A percentile compares a stretch with the other conserved stretches of the same genome.
Conservation (phyloP, 805 yeast species). For the Saccharomycopsis olivae region DNA sequence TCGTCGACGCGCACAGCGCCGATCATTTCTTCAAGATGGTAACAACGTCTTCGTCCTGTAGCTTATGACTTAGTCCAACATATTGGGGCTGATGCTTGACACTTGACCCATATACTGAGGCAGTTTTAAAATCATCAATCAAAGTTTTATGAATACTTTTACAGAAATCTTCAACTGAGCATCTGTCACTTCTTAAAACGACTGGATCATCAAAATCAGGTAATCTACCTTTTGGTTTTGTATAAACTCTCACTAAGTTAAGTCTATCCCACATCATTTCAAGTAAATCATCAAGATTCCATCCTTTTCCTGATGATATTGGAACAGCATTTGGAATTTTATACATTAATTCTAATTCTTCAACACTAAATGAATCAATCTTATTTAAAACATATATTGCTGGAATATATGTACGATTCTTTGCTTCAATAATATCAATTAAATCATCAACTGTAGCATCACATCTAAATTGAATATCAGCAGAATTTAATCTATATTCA, state of each 20-base stretch:
- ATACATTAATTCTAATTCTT: conserved; percentile 82
- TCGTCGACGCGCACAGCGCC: no score
- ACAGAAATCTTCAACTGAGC: conserved; percentile 92
- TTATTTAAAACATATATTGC: conserved; percentile 92
- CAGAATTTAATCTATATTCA: conserved; percentile 90
- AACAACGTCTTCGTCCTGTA: conserved; percentile 95
- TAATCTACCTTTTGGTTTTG: conserved; percentile 88
- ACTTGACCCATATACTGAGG: conserved; percentile 85
- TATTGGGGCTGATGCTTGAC: conserved; percentile 97
- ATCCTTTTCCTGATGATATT: conserved; percentile 87
- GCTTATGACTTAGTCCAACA: conserved; percentile 75
- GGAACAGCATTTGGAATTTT: conserved; percentile 97
- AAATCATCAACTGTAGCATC: conserved; percentile 97
- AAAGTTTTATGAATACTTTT: conserved; percentile 89
- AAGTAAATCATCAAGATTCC: conserved; percentile 93
- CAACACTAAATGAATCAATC: conserved; percentile 88
- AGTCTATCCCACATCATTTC: conserved; percentile 94
- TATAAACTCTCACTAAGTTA: conserved; percentile 87
- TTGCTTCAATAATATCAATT: conserved; percentile 87
- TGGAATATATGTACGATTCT: conserved; percentile 87
- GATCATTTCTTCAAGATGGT: conserved; percentile 69
- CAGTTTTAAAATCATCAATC: conserved; percentile 88
- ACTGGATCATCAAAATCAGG: conserved; percentile 97
- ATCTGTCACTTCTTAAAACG: conserved; percentile 71
- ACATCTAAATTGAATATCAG: conserved; percentile 92